phyloP scores from a whole-genome alignment of 108 stramenopile species.

The Pseudonitzschia delicatissima region DNA sequence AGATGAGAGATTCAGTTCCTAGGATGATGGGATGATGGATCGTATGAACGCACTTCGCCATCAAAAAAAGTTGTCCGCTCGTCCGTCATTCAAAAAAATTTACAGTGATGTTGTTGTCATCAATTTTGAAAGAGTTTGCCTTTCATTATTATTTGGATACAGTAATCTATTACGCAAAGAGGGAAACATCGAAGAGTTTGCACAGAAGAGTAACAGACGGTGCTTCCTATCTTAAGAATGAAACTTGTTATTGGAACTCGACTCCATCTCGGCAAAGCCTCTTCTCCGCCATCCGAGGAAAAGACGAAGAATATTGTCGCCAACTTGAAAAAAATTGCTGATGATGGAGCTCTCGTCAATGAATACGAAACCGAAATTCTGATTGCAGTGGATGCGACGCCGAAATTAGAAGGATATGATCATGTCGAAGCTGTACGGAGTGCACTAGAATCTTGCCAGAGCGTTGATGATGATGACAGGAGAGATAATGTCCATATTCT shows the following conservation, averaged over 20 bases:
- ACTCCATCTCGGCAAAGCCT: slow-evolving; percentile 72
- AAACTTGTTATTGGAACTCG: slow-evolving; percentile 65
- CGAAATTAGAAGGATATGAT: slow-evolving; percentile 57
- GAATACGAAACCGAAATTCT: slow-evolving; percentile 30
- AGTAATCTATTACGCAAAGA: too few species aligned
- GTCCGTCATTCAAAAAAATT: too few species aligned
- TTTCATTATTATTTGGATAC: too few species aligned
- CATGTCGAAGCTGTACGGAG: slow-evolving; percentile 44
- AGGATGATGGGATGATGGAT: too few species aligned
- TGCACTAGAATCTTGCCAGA: slow-evolving; percentile 8
- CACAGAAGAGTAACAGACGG: too few species aligned
- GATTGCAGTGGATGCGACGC: slow-evolving; percentile 70
- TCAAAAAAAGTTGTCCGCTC: too few species aligned
- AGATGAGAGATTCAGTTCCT: too few species aligned
- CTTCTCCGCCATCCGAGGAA: slow-evolving; percentile 18
- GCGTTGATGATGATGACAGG: neutral
- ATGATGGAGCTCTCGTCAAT: neutral
- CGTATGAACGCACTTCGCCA: too few species aligned
- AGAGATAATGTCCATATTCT: slow-evolving; percentile 41
- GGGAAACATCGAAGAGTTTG: too few species aligned
- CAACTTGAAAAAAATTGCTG: slow-evolving; percentile 19
- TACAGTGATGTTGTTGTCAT: too few species aligned
- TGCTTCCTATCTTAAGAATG: too few species aligned
- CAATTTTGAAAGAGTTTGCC: too few species aligned
- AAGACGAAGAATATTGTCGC: slow-evolving; percentile 2